Conservation (phyloP, 2,329 filamentous ascomycete genomes). For the Annulohypoxylon truncatum region DNA sequence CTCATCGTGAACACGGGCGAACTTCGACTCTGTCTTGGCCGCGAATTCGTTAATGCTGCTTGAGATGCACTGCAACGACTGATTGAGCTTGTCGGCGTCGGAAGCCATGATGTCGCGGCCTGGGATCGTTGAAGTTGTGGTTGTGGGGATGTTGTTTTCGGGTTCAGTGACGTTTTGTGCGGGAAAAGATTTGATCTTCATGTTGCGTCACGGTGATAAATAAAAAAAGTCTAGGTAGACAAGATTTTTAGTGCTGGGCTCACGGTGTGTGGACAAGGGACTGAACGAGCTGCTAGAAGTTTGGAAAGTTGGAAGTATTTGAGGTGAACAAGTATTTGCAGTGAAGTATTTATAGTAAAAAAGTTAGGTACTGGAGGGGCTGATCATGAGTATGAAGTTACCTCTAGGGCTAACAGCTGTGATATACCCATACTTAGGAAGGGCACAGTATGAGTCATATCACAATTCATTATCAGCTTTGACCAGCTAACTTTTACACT, state of each 20-base stretch:
- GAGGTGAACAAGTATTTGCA: too few relatives aligned
- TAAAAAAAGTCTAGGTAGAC: not conserved
- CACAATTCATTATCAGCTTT: not conserved
- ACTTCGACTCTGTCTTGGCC: not conserved
- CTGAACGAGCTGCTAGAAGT: not conserved
- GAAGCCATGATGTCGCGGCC: not conserved
- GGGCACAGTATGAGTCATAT: not conserved
- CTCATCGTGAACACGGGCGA: not conserved
- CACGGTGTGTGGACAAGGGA: not conserved
- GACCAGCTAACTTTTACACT: not conserved
- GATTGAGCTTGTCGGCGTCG: not conserved
- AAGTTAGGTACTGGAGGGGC: not conserved
- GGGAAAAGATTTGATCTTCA: not conserved
- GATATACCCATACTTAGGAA: too few relatives aligned
- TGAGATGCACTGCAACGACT: not conserved
- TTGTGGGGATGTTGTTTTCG: not conserved
- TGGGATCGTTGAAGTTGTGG: too few relatives aligned
- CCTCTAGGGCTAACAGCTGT: too few relatives aligned
- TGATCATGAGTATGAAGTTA: too few relatives aligned
- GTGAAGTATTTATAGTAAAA: too few relatives aligned
- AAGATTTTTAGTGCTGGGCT: not conserved
- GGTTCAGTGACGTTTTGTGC: not conserved
- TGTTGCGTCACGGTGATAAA: too few relatives aligned
- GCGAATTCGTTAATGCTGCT: not conserved
- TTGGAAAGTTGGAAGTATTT: too few relatives aligned